phyloP scores from a whole-genome alignment of 2,329 filamentous ascomycete species.

The Cladosporium colombiae region DNA sequence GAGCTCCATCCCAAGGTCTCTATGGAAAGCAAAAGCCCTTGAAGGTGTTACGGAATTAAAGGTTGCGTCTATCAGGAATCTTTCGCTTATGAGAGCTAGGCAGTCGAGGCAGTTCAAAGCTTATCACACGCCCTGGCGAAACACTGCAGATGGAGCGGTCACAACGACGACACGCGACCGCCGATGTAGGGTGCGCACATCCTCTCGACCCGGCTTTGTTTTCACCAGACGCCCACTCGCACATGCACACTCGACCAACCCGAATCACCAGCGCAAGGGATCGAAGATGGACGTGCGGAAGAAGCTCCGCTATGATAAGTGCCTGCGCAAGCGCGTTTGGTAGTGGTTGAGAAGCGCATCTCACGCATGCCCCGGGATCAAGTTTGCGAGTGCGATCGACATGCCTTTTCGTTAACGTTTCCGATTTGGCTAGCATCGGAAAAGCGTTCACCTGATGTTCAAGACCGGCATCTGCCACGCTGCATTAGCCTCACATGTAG shows the following conservation, averaged over 20 bases:
- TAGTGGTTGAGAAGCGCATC: neutral
- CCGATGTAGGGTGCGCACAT: neutral
- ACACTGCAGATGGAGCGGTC: constrained; percentile 4
- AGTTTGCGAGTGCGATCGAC: constrained; percentile 6
- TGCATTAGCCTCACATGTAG: neutral
- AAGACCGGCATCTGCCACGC: constrained; percentile 1
- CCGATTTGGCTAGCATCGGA: constrained; percentile 1
- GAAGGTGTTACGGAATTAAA: neutral
- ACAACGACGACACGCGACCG: constrained; percentile 9
- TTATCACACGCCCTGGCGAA: neutral
- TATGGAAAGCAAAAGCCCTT: neutral
- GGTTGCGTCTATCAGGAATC: neutral
- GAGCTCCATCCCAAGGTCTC: neutral
- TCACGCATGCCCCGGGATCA: neutral
- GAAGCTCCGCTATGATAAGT: constrained; percentile 2
- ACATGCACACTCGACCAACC: neutral
- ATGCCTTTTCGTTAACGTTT: constrained; percentile 1
- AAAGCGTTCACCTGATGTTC: neutral
- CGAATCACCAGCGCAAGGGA: neutral
- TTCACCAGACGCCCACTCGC: neutral
- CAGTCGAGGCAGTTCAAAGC: neutral
- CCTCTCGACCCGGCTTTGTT: neutral
- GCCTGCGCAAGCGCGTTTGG: constrained; percentile 7
- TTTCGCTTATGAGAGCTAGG: neutral
- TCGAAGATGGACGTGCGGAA: neutral